Base-by-base conservation (phyloP, 306 rosid species). In the Lupinus albus region DNA sequence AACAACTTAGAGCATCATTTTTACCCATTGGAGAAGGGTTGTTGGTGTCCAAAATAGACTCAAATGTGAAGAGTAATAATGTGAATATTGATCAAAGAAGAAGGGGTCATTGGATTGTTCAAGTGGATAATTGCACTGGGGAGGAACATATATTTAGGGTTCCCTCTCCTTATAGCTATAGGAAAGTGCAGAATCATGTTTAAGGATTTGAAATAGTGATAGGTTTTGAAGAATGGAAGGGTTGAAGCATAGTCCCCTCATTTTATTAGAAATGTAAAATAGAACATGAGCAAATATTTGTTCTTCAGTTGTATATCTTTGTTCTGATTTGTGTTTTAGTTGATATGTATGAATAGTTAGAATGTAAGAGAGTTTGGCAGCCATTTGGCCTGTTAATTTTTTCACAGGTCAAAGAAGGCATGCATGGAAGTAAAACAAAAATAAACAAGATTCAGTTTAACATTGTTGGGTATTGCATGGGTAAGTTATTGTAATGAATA, bases 1-100 rank as follows among this genome's bases (percentile, higher is more conserved):
- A 63, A 51, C 78, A 78, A 20, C 42, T 73, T 14, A 76, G 52
- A 45, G 77, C 81, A 50, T 71, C 82, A 0, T 84, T 78, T 78
- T 72, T 84, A 16, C 88, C 88, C 1, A 84, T 84, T 58, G 88
- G 81, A 62, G 85, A 78, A 64, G 88, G 85, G 72, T 79, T 81
- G 70, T 57, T 81, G 17, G 82, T 84, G 63, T 61, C 67, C 2
- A 78, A 69, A 68, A 64, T 68, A 0, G 73, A 61, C 41, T 50
- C 76, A 10, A 42, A 59, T 36, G 17, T 8, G 20, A 64, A 50
- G 49, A 16, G 25, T 57, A 38, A 2, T 38, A 13, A 1, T 54
- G 71, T 12, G 2, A 46, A n/a, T 11, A 14, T 66, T 59, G 72
- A 28, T 4, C 75, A 58, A 49, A 66, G 41, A 36, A 70, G 50